These are phyloP conservation scores for Aphanocladium album DNA, from an alignment of 2,329 filamentous ascomycete species.

Conservation along the genomic window DNA sequence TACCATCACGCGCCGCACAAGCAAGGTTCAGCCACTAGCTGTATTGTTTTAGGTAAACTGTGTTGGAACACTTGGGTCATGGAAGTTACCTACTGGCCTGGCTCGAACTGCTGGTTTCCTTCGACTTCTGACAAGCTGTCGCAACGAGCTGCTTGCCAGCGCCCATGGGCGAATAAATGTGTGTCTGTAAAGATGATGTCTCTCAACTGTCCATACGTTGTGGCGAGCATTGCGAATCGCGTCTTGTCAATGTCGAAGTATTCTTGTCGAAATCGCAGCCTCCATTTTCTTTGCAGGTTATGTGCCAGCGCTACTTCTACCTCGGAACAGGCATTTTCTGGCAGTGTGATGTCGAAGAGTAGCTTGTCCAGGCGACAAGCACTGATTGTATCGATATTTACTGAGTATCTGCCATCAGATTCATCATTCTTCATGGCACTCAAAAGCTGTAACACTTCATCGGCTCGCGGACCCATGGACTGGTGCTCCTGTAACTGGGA, in stretches of 20 bases:
- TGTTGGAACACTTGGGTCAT: too few species aligned
- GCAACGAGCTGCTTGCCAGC: conserved; percentile 32
- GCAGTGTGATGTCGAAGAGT: conserved; percentile 33
- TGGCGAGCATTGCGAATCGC: conserved; percentile 30
- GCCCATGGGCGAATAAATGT: conserved; percentile 24
- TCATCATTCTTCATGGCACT: conserved; percentile 35
- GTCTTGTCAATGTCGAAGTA: conserved; percentile 43
- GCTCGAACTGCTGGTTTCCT: conserved; percentile 37
- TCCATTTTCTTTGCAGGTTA: conserved; percentile 38
- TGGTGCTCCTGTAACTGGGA: conserved; percentile 28
- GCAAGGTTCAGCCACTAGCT: conserved; percentile 57
- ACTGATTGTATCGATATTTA: conserved; percentile 37
- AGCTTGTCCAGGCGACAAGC: conserved; percentile 39
- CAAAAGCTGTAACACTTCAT: conserved; percentile 36
- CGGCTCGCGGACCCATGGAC: conserved; percentile 27
- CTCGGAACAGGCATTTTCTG: conserved; percentile 17
- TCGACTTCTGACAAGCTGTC: conserved; percentile 35
- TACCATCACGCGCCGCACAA: conserved; percentile 52
- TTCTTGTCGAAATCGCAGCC: conserved; percentile 37
- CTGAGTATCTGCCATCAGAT: conserved; percentile 23
- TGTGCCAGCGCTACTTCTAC: conserved; percentile 23
- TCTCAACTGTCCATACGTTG: conserved; percentile 33
- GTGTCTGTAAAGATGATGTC: conserved; percentile 35
- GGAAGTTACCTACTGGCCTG: conserved; percentile 44
- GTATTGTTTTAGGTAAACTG: background rate